phyloP scores from a whole-genome alignment of 2,329 filamentous ascomycete species.

The Aspergillus proliferans region DNA sequence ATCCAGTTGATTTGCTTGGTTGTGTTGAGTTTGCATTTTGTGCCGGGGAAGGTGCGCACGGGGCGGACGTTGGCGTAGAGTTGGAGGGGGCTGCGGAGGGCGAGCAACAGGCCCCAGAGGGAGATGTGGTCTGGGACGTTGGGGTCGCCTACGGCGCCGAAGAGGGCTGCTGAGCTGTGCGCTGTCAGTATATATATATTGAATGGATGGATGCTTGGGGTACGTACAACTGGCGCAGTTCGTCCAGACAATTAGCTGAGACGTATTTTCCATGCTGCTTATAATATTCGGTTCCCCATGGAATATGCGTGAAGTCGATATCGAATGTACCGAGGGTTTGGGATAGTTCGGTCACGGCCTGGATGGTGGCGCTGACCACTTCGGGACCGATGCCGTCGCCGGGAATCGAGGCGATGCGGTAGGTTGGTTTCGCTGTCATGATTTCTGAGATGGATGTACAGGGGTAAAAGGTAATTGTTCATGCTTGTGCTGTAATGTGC shows the following conservation, averaged over 20 bases:
- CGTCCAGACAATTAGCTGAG: slow-evolving; percentile 48
- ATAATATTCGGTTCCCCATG: slow-evolving; percentile 36
- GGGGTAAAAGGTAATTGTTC: no score
- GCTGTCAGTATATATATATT: neutral
- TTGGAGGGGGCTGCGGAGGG: slow-evolving; percentile 61
- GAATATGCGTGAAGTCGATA: slow-evolving; percentile 47
- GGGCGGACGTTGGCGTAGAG: slow-evolving; percentile 65
- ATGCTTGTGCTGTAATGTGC: no score
- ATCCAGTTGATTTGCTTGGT: slow-evolving; percentile 50
- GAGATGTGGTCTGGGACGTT: slow-evolving; percentile 50
- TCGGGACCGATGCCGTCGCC: slow-evolving; percentile 60
- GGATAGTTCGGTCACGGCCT: slow-evolving; percentile 43
- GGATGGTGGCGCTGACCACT: slow-evolving; percentile 53
- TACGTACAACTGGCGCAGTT: slow-evolving; percentile 25
- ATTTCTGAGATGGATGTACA: neutral
- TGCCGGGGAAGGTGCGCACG: slow-evolving; percentile 53
- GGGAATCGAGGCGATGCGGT: slow-evolving; percentile 55
- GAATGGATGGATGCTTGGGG: neutral
- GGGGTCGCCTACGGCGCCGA: no score
- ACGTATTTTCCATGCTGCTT: slow-evolving; percentile 49
- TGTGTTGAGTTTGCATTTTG: slow-evolving; percentile 45
- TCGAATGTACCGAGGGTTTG: slow-evolving; percentile 39
- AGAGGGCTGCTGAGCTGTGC: no score
- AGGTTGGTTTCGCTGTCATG: slow-evolving; percentile 16
- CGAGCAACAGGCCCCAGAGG: slow-evolving; percentile 61